A percentile compares a stretch with the other conserved stretches of the same genome.
Evolutionary conservation across 306 rosid species (phyloP).

Genomic region (Senna siamea): DNA sequence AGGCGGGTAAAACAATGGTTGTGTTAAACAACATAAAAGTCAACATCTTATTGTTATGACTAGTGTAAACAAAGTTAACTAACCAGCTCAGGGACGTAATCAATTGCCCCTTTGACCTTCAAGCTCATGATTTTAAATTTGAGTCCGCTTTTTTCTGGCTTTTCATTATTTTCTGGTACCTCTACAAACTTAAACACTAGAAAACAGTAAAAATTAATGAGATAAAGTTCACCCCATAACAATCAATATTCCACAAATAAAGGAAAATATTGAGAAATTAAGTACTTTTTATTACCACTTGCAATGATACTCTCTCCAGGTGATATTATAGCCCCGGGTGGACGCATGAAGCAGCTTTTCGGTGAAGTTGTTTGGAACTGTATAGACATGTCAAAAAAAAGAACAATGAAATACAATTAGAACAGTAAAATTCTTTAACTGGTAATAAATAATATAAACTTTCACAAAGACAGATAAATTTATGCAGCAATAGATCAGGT

Average conservation of each 20-base stretch:
- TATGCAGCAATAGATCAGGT: background rate
- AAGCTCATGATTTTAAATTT: slow-evolving; percentile 97
- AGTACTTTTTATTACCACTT: slow-evolving; percentile 62
- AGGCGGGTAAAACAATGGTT: background rate
- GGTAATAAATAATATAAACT: background rate
- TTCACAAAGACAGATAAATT: background rate
- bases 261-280: slow-evolving; percentile 1
- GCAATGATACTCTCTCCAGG: slow-evolving; percentile 96
- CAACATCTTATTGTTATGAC: slow-evolving; percentile 4
- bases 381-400: slow-evolving; percentile 11
- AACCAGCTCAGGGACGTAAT: slow-evolving; percentile 96
- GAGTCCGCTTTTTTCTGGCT: slow-evolving; percentile 74
- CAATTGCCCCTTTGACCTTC: slow-evolving; percentile 89
- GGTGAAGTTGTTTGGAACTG: slow-evolving; percentile 99
- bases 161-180: slow-evolving; percentile 88
- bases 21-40: slow-evolving; percentile 12
- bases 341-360: slow-evolving; percentile 99
- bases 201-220: slow-evolving; percentile 29
- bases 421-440: slow-evolving; percentile 2
- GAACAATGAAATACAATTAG: slow-evolving; percentile 34
- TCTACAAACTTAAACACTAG: slow-evolving; percentile 96
- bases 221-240: slow-evolving; percentile 4
- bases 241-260: slow-evolving; percentile 7
- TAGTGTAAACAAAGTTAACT: slow-evolving; percentile 41
- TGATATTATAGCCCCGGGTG: slow-evolving; percentile 91